A percentile compares a stretch with the other conserved stretches of the same genome.
These are phyloP conservation scores for Macrophomina tecta DNA, from an alignment of 2,329 filamentous ascomycete species.

Conservation along the genomic window DNA sequence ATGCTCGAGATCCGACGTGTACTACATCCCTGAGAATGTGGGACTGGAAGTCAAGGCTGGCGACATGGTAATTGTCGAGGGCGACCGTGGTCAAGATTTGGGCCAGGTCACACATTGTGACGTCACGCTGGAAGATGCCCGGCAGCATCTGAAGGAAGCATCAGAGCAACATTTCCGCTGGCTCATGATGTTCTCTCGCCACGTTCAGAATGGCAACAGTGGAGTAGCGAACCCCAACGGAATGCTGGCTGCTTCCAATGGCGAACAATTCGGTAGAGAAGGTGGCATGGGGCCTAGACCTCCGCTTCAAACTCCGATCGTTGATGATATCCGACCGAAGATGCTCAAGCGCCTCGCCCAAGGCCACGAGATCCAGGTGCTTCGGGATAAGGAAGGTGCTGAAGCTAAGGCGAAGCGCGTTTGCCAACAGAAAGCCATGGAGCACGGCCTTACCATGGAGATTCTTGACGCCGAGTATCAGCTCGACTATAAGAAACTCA, in stretches of 20 bases:
- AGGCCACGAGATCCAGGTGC: conserved; percentile 83
- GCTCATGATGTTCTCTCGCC: conserved; percentile 96
- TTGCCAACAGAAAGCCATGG: conserved; percentile 94
- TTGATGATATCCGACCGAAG: conserved; percentile 82
- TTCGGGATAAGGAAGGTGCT: conserved; percentile 95
- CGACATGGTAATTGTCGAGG: conserved; percentile 96
- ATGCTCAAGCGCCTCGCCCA: conserved; percentile 95
- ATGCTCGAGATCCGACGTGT: conserved; percentile 91
- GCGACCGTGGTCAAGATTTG: conserved; percentile 92
- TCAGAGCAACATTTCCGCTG: conserved; percentile 96
- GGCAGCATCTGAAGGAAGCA: conserved; percentile 87
- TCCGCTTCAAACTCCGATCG: conserved; percentile 53
- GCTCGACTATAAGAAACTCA: conserved; percentile 98
- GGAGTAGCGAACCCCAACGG: conserved; percentile 61
- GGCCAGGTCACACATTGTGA: conserved; percentile 91
- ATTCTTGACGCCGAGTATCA: conserved; percentile 98
- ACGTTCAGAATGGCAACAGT: conserved; percentile 25
- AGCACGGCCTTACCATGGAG: conserved; percentile 96
- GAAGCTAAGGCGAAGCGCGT: conserved; percentile 97
- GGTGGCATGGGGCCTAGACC: conserved; percentile 76
- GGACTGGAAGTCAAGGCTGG: conserved; percentile 88
- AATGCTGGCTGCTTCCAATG: conserved; percentile 67
- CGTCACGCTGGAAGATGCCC: conserved; percentile 84
- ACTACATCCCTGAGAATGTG: conserved; percentile 95
- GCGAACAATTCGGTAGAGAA: conserved; percentile 71